Base-by-base conservation (phyloP, 768 basidiomycete species). In the Lyophyllum semitale region DNA sequence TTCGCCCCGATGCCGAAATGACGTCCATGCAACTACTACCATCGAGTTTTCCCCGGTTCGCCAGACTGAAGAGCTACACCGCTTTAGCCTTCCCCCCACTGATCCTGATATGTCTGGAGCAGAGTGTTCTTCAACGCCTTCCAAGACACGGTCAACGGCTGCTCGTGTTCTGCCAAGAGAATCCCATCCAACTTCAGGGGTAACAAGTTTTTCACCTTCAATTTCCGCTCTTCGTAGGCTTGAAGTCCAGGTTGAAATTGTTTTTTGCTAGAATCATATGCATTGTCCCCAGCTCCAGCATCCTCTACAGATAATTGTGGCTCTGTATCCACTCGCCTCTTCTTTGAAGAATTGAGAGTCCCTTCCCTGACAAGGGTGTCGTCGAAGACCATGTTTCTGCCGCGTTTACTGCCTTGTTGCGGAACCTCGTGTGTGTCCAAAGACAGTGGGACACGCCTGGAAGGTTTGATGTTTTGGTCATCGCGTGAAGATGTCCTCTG, bases 71-170 rank as follows among this genome's bases (percentile, higher is more conserved):
- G n/a, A n/a, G n/a, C n/a, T n/a, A n/a, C n/a, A 40, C 38, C 38
- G 2, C 27, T 27, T n/a, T 5, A 45, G n/a, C 26, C 5, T 23
- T 45, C n/a, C 44, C 44, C 6, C 29, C 44, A n/a, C n/a, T n/a
- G 44, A 45, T 45, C 44, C 25, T 17, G 27, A 15, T 27, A 8
- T 8, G 44, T 54, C 11, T 35, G 30, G 9, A 51, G 48, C 23
- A 59, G 26, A n/a, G 62, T 62, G 12, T 41, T 48, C 4, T 47
- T 32, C 29, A 64, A n/a, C 48, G 15, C 44, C 46, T 48, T 22
- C 63, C 63, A 64, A 9, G 41, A 48, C 8, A 64, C 42, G n/a
- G n/a, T n/a, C 33, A 58, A 37, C 30, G 48, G 57, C 52, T 20
- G 53, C 22, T n/a, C 0, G 5, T 30, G 30, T 1, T 61, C 45